Evolutionary conservation across 1,139 yeast species (phyloP).

Genomic region (Debaryomyces fabryi): DNA sequence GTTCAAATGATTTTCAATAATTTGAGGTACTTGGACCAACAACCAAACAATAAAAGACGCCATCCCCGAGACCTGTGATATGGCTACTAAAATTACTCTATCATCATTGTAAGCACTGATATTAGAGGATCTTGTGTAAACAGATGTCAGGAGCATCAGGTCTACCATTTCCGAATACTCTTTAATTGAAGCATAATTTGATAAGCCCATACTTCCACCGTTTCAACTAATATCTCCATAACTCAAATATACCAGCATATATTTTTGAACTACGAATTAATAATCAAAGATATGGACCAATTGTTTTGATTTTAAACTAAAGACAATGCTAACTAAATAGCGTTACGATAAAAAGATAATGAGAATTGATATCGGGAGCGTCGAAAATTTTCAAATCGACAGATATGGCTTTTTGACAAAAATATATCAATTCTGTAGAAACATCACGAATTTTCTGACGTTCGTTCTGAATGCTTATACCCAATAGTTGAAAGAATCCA

Average conservation of each 20-base stretch:
- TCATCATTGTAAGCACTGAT: not conserved
- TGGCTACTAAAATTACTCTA: not conserved
- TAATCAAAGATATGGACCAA: not conserved
- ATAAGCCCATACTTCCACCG: not conserved
- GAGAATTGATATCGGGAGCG: not conserved
- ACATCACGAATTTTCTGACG: not conserved
- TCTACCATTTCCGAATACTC: not conserved
- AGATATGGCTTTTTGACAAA: not conserved
- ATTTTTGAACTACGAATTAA: not conserved
- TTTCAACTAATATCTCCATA: not conserved
- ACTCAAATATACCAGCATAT: not conserved
- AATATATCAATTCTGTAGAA: not conserved
- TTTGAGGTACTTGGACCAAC: constrained; percentile 85
- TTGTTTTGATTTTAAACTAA: not conserved
- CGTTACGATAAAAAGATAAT: not conserved
- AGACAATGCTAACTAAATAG: not conserved
- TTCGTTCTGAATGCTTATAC: not conserved
- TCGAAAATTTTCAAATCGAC: not conserved
- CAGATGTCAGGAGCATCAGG: not conserved
- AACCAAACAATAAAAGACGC: constrained; percentile 57
- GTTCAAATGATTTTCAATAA: constrained; percentile 68
- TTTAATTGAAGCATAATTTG: not conserved
- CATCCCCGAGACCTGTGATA: constrained; percentile 26
- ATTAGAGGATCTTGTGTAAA: not conserved
- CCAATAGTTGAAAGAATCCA: not conserved